Percentiles rank a stretch among this genome's conserved stretches.
phyloP scores from a whole-genome alignment of 73 alveolate species.

The Stentor roeselii region DNA sequence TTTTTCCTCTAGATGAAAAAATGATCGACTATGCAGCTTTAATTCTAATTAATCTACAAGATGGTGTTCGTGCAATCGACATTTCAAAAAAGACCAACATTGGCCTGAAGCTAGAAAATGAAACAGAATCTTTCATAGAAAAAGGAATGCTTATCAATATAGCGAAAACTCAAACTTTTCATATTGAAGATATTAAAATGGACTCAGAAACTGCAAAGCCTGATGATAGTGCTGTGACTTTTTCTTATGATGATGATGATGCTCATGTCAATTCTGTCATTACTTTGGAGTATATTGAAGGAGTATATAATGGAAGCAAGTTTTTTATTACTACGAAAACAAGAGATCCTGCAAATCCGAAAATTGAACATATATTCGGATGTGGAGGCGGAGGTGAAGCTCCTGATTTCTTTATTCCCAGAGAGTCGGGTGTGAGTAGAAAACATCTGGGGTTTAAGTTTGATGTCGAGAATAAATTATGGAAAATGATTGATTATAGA shows the following conservation, averaged over 20 bases:
- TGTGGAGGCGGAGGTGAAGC: slow-evolving; percentile 22
- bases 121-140: background rate
- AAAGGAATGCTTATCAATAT: background rate
- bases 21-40: background rate
- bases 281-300: background rate
- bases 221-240: background rate
- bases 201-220: background rate
- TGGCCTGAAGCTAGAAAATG: background rate
- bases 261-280: background rate
- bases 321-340: background rate
- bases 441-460: background rate
- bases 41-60: background rate
- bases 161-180: background rate
- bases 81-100: background rate
- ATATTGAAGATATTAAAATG: background rate
- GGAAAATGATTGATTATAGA: background rate
- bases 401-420: slow-evolving; percentile 5
- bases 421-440: slow-evolving; percentile 14
- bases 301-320: background rate
- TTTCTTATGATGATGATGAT: background rate
- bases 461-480: background rate
- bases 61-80: background rate
- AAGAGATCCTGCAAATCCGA: background rate
- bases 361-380: background rate
- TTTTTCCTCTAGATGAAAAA: background rate